A percentile compares a stretch with the other conserved stretches of the same genome.
phyloP scores from a whole-genome alignment of 805 yeast species.

The Torulaspora franciscae region DNA sequence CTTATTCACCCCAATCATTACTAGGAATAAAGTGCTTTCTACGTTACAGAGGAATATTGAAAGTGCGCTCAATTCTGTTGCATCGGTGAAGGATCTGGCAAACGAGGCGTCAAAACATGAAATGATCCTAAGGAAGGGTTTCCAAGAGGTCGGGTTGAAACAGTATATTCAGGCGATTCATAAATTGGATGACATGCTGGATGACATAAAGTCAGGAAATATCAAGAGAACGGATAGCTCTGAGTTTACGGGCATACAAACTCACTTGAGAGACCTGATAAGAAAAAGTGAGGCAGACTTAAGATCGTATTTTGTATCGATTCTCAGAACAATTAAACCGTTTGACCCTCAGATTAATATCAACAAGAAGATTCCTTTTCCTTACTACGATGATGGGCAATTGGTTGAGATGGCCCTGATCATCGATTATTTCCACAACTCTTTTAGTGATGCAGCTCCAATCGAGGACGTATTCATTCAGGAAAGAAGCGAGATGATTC shows the following conservation, averaged over 20 bases:
- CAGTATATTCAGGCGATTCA: slow-evolving; percentile 40
- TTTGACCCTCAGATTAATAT: slow-evolving; percentile 44
- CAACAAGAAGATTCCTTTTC: slow-evolving; percentile 40
- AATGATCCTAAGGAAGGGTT: slow-evolving; percentile 32
- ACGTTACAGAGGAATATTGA: slow-evolving; percentile 54
- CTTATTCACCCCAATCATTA: slow-evolving; percentile 67
- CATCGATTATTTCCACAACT: slow-evolving; percentile 42
- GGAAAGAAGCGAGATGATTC: slow-evolving; percentile 41
- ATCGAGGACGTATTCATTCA: slow-evolving; percentile 39
- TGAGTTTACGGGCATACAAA: slow-evolving; percentile 63
- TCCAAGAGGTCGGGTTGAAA: slow-evolving; percentile 33
- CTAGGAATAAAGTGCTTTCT: slow-evolving; percentile 53
- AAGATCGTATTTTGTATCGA: slow-evolving; percentile 44
- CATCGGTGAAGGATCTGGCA: slow-evolving; percentile 48
- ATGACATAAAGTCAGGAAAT: slow-evolving; percentile 38
- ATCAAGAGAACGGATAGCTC: slow-evolving; percentile 22
- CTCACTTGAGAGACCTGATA: slow-evolving; percentile 53
- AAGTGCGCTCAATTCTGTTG: slow-evolving; percentile 45
- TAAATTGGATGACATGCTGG: slow-evolving; percentile 44
- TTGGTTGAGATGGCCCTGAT: slow-evolving; percentile 40
- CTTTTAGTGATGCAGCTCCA: slow-evolving; percentile 30
- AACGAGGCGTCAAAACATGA: slow-evolving; percentile 43
- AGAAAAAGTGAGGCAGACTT: slow-evolving; percentile 53
- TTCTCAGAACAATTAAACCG: slow-evolving; percentile 41
- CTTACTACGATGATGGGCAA: slow-evolving; percentile 37